phyloP scores from a whole-genome alignment of 2,329 filamentous ascomycete genomes.

The Pseudonectria buxi region DNA sequence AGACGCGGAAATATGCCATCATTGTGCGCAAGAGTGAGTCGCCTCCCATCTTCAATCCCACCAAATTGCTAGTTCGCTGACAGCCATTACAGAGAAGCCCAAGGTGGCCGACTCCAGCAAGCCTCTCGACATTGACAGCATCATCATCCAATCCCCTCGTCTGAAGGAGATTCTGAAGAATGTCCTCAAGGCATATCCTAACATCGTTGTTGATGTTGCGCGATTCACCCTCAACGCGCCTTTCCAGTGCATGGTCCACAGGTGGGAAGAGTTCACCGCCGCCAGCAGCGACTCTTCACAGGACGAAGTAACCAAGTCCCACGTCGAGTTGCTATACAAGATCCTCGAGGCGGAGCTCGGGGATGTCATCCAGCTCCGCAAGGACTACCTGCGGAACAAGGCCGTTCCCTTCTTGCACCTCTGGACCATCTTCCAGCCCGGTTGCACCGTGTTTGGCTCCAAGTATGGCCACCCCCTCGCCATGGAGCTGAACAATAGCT shows the following conservation, averaged over 20 bases:
- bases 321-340: constrained; percentile 40
- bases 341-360: constrained; percentile 45
- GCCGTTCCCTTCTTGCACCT: constrained; percentile 47
- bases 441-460: constrained; percentile 32
- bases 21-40: constrained; percentile 45
- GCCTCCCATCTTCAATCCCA: no score
- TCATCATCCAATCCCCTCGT: constrained; percentile 57
- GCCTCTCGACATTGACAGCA: constrained; percentile 53
- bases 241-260: constrained; percentile 59
- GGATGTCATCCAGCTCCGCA: constrained; percentile 40
- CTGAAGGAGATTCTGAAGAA: constrained; percentile 50
- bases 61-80: background rate
- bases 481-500: constrained; percentile 31
- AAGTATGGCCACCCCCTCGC: constrained; percentile 34
- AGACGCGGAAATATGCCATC: constrained; percentile 55
- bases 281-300: constrained; percentile 34
- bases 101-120: constrained; percentile 53
- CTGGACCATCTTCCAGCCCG: constrained; percentile 49
- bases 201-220: constrained; percentile 52
- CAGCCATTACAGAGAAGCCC: constrained; percentile 23
- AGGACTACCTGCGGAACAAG: constrained; percentile 46
- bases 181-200: constrained; percentile 52
- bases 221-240: constrained; percentile 54
- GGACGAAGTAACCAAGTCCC: constrained; percentile 36
- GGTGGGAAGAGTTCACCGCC: constrained; percentile 46